Evolutionary conservation across 441 rosid genomes (phyloP).

Genomic region (Macaranga tanarius): DNA sequence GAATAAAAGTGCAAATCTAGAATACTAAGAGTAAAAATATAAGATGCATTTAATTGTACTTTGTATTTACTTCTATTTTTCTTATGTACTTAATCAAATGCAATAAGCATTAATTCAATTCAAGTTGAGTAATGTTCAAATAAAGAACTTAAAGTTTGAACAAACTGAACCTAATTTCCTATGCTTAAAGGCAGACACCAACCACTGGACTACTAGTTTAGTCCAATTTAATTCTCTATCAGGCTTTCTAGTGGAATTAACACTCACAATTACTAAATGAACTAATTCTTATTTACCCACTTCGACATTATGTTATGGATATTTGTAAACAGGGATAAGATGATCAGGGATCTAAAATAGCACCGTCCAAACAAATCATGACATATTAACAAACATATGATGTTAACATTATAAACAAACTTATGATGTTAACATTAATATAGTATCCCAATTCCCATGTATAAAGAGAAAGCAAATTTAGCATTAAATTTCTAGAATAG

Average conservation of each 20-base stretch:
- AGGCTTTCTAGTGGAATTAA: neutral
- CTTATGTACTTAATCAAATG: neutral
- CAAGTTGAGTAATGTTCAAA: neutral
- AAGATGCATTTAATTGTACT: neutral
- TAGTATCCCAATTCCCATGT: no score
- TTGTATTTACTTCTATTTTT: neutral
- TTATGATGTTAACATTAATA: no score
- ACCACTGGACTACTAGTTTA: neutral
- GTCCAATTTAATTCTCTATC: neutral
- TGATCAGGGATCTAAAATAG: neutral
- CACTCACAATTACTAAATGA: neutral
- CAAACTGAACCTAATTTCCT: neutral
- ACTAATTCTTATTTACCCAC: neutral
- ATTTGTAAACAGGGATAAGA: neutral
- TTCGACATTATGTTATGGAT: neutral
- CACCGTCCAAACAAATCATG: neutral
- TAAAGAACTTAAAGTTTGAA: neutral
- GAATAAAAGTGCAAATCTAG: constrained; percentile 14
- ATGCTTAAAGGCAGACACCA: neutral
- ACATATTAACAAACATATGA: no score
- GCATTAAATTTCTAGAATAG: neutral
- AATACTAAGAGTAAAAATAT: neutral
- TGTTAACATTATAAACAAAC: no score
- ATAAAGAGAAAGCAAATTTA: no score
- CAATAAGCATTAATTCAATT: neutral